A percentile compares a stretch with the other conserved stretches of the same genome.
These are phyloP conservation scores for Orbilia quercus DNA, from an alignment of 2,329 filamentous ascomycete species.

Conservation along the genomic window DNA sequence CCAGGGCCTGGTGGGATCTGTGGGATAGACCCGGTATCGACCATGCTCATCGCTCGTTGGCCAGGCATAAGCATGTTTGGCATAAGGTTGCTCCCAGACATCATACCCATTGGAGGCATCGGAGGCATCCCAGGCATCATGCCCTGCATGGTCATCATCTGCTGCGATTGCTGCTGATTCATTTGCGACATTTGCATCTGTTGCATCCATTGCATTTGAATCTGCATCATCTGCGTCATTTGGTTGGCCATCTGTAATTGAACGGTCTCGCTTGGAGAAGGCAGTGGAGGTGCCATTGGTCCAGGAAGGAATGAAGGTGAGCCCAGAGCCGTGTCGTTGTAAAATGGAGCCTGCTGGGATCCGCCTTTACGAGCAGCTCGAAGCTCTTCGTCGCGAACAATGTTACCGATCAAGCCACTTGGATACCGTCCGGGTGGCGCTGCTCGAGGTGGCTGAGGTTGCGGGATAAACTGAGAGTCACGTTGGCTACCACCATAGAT, in stretches of 20 bases:
- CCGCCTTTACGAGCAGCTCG: slow-evolving; percentile 49
- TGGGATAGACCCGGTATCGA: slow-evolving; percentile 76
- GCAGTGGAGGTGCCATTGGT: slow-evolving; percentile 60
- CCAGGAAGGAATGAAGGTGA: slow-evolving; percentile 25
- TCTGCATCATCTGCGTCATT: slow-evolving; percentile 88
- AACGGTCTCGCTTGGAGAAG: slow-evolving; percentile 75
- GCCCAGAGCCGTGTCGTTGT: slow-evolving; percentile 59
- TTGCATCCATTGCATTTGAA: slow-evolving; percentile 95
- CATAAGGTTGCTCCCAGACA: slow-evolving; percentile 57
- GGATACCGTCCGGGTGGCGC: slow-evolving; percentile 67
- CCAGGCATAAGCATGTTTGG: slow-evolving; percentile 62
- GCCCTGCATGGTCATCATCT: slow-evolving; percentile 59
- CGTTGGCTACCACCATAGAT: slow-evolving; percentile 63
- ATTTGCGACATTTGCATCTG: slow-evolving; percentile 61
- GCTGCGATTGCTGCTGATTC: slow-evolving; percentile 59
- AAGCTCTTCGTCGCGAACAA: slow-evolving; percentile 69
- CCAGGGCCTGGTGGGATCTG: slow-evolving; percentile 62
- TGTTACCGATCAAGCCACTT: slow-evolving; percentile 86
- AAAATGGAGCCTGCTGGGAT: slow-evolving; percentile 49
- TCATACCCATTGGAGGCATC: slow-evolving; percentile 61
- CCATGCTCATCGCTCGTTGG: slow-evolving; percentile 83
- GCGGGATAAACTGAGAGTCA: slow-evolving; percentile 61
- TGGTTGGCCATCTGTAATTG: slow-evolving; percentile 84
- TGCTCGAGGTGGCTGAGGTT: slow-evolving; percentile 58
- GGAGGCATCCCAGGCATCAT: slow-evolving; percentile 62